Conservation (phyloP, 306 rosid genomes). For the Elaeagnus macrophylla region DNA sequence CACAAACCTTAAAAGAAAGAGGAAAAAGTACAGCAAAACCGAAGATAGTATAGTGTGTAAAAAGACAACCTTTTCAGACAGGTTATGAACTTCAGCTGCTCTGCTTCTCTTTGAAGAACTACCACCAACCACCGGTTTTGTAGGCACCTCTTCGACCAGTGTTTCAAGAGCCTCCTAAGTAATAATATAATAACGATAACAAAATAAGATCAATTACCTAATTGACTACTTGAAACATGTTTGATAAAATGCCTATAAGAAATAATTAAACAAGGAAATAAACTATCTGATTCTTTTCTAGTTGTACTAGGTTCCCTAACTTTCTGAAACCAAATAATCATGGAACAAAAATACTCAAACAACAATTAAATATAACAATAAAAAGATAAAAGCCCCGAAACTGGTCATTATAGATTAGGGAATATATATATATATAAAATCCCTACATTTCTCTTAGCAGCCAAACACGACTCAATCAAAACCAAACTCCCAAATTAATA, state of each 20-base stretch:
- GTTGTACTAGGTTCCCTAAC: neutral
- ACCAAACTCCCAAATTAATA: neutral
- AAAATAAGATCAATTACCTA: neutral
- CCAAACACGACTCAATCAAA: conserved; percentile 8
- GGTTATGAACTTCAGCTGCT: conserved; percentile 96
- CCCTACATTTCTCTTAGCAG: conserved; percentile 8
- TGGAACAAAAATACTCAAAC: neutral
- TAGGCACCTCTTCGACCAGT: conserved; percentile 41
- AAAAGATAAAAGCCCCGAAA: neutral
- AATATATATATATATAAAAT: too few species aligned
- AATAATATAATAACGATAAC: neutral
- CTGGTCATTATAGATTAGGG: neutral
- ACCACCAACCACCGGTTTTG: conserved; percentile 32
- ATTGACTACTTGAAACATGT: neutral
- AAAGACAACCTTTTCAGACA: conserved; percentile 76
- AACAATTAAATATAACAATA: neutral
- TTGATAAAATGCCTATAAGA: neutral
- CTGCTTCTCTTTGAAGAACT: conserved; percentile 83
- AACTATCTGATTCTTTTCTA: neutral
- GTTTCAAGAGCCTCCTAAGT: conserved; percentile 72
- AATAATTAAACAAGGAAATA: neutral
- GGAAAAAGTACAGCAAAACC: neutral
- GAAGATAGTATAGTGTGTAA: neutral
- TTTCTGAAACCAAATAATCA: neutral
- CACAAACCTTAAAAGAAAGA: conserved; percentile 1